Evolutionary conservation across 1,284 basidiomycete species (phyloP), one percentile per base, ranked within the genome.

Genomic region (Leucoagaricus sp.): DNA sequence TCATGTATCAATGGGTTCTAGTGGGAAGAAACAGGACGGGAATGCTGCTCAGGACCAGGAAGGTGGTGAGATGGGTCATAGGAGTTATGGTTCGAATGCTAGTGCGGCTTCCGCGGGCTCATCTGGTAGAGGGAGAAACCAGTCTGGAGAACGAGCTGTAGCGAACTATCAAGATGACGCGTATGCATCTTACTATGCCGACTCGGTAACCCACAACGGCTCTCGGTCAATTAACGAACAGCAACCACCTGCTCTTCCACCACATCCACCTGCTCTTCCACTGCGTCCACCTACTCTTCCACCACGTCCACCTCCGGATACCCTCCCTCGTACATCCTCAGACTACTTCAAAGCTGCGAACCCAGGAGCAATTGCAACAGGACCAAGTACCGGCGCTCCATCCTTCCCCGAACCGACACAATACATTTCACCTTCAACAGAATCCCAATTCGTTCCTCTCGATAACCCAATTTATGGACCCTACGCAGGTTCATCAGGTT

Each of bases 1-100:
- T 48, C 60, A 64, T 5, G 64, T 52, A 4, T 36, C 53, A 0
- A 2, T 41, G 28, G 26, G 19, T 8, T 50, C 33, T n/a, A n/a
- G n/a, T 17, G 53, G 58, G 19, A 34, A 59, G 34, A 28, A 40
- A n/a, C 5, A 41, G 25, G 38, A 49, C 56, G 45, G 19, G 13
- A 46, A n/a, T 12, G 23, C 5, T n/a, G n/a, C n/a, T 7, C 34
- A 40, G 19, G 34, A 6, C 1, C 23, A 28, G 19, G 13, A 29
- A 12, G 0, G 31, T 26, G 44, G 26, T 7, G 48, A 0, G 25
- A 40, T 4, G 25, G 17, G 17, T 10, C 45, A 54, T 38, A 25
- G 33, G 45, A 40, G 33, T 6, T 1, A n/a, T 38, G 44, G 41
- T 9, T 53, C 44, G 12, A 21, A 34, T 53, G 52, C 33, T 10